Evolutionary conservation across 495 filamentous ascomycete species (phyloP).

Genomic region (Massariosphaeria phaeospora): DNA sequence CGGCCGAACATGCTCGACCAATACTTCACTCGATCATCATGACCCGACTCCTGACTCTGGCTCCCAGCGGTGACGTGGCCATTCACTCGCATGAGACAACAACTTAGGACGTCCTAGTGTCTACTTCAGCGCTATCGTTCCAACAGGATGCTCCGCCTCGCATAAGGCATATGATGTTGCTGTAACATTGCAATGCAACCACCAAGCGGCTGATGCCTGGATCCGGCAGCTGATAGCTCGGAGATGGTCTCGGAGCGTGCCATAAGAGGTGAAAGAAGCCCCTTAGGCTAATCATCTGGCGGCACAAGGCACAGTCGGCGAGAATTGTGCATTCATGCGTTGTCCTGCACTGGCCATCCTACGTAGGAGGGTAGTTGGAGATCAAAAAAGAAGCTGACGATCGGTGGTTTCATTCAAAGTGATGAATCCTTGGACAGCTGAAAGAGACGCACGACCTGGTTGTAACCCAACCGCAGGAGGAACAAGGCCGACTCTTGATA

Average conservation of each 20-base stretch:
- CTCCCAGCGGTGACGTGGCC: background rate
- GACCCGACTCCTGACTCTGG: too few relatives aligned
- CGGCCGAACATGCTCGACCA: constrained; percentile 14
- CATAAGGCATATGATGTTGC: constrained; percentile 18
- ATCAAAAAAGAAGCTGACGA: constrained; percentile 13
- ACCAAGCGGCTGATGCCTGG: constrained; percentile 11
- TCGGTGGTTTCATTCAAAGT: constrained; percentile 8
- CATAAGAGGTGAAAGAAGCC: constrained; percentile 16
- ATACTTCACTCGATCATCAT: too few relatives aligned
- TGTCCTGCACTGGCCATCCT: background rate
- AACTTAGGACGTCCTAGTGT: constrained; percentile 1
- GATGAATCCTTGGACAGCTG: constrained; percentile 5
- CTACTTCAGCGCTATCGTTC: constrained; percentile 15
- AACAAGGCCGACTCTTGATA: constrained; percentile 12
- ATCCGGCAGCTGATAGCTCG: constrained; percentile 15
- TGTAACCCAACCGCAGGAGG: background rate
- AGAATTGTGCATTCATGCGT: constrained; percentile 12
- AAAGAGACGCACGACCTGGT: background rate
- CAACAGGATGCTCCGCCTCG: constrained; percentile 19
- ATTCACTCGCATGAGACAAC: constrained; percentile 10
- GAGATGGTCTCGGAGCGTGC: constrained; percentile 7
- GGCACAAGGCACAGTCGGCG: background rate
- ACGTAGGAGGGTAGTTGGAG: constrained; percentile 6
- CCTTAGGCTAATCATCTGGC: background rate
- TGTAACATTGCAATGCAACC: constrained; percentile 19